Evolutionary conservation across 768 basidiomycete species (phyloP).

Genomic region (Pleurotus platypus): DNA sequence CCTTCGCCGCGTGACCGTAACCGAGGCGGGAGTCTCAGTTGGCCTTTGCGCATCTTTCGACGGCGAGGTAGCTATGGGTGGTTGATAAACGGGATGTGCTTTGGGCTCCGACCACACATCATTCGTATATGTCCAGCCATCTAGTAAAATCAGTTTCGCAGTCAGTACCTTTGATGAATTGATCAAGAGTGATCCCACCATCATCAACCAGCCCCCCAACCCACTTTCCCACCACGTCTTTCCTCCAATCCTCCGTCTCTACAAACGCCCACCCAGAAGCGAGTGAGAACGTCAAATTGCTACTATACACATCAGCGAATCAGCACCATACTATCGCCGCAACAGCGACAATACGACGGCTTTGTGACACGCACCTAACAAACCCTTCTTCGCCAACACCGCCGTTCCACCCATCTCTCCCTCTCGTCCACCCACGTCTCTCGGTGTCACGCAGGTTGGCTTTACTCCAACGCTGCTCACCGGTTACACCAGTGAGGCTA

Average conservation of each 20-base stretch:
- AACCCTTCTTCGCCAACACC: constrained; percentile 43
- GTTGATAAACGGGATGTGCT: constrained; percentile 25
- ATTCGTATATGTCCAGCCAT: constrained; percentile 82
- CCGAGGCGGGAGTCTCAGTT: constrained; percentile 27
- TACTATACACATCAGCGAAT: constrained; percentile 36
- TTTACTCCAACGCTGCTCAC: constrained; percentile 36
- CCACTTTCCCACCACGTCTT: constrained; percentile 62
- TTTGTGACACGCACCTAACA: constrained; percentile 52
- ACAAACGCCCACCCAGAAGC: constrained; percentile 72
- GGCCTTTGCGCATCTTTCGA: constrained; percentile 26
- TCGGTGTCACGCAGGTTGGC: constrained; percentile 40
- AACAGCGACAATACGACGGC: no score
- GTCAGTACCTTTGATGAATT: not conserved
- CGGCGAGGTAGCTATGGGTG: not conserved
- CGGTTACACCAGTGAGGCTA: not conserved
- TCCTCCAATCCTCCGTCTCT: constrained; percentile 74
- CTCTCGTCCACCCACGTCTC: constrained; percentile 65
- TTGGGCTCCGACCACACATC: constrained; percentile 65
- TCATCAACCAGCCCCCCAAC: constrained; percentile 31
- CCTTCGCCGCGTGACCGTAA: constrained; percentile 56
- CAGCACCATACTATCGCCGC: no score
- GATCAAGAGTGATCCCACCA: constrained; percentile 14
- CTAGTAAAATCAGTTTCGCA: constrained; percentile 25
- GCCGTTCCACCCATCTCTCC: constrained; percentile 63
- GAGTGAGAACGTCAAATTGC: constrained; percentile 79